These are phyloP conservation scores for Albatrellus sp. DNA, from an alignment of 1,284 basidiomycete species.

Conservation along the genomic window DNA sequence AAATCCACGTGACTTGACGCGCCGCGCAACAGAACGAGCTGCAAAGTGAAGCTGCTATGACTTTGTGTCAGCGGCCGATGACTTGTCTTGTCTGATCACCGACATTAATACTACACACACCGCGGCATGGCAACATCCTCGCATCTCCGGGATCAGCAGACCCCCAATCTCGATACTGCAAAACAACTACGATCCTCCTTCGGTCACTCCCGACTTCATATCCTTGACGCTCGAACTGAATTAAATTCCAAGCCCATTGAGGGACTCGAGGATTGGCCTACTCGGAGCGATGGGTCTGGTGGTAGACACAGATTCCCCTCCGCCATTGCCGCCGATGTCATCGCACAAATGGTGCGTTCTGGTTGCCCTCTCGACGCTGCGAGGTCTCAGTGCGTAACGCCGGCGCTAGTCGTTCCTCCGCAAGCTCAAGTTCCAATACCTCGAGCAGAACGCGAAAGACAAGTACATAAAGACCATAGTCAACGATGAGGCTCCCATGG, in stretches of 20 bases:
- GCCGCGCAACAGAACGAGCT: too few species aligned
- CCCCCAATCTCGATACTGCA: neutral
- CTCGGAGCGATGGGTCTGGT: neutral
- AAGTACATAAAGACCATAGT: constrained; percentile 77
- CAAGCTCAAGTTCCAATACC: constrained; percentile 77
- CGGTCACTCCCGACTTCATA: neutral
- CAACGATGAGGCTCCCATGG: constrained; percentile 65
- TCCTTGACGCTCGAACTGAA: neutral
- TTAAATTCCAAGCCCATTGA: constrained; percentile 1
- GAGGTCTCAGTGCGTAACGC: constrained; percentile 1
- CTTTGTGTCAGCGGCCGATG: too few species aligned
- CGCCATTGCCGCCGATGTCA: constrained; percentile 32
- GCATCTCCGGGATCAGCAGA: too few species aligned
- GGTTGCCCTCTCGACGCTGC: constrained; percentile 1
- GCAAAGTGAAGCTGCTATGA: too few species aligned
- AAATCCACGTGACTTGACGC: too few species aligned
- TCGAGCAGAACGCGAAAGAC: constrained; percentile 81
- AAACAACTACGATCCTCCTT: neutral
- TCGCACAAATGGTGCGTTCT: constrained; percentile 30
- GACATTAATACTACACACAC: too few species aligned
- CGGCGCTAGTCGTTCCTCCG: constrained; percentile 25
- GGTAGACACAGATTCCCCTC: constrained; percentile 20
- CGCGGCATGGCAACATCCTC: too few species aligned
- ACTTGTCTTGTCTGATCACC: too few species aligned
- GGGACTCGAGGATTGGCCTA: neutral